Conservation (phyloP, 331 rosid species). For the Rosa hybrid region DNA sequence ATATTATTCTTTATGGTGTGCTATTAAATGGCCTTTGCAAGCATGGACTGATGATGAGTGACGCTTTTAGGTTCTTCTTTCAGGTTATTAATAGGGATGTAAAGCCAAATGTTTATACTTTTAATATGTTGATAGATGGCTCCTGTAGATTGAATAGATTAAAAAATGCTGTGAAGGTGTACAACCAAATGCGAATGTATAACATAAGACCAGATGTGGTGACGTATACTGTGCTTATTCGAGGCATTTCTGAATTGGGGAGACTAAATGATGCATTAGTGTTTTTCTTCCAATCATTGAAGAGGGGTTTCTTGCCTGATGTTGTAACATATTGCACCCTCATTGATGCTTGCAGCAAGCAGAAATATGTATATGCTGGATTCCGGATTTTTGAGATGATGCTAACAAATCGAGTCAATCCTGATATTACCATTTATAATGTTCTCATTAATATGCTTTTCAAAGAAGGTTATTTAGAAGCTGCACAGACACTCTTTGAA, state of each 20-base stretch:
- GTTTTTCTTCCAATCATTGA: conserved; percentile 35
- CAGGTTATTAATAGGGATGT: conserved; percentile 24
- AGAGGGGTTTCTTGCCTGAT: conserved; percentile 26
- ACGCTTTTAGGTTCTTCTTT: conserved; percentile 33
- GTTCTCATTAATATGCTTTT: conserved; percentile 23
- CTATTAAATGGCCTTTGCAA: conserved; percentile 35
- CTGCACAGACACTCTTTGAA: conserved; percentile 20
- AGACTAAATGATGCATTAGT: conserved; percentile 25
- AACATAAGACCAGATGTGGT: conserved; percentile 28
- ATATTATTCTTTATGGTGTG: conserved; percentile 23
- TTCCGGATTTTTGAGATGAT: conserved; percentile 22
- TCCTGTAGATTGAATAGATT: conserved; percentile 31
- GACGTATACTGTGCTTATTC: conserved; percentile 29
- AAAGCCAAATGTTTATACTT: conserved; percentile 27
- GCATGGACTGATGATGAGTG: conserved; percentile 25
- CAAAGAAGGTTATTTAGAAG: conserved; percentile 21
- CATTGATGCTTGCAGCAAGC: conserved; percentile 32
- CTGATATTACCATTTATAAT: conserved; percentile 36
- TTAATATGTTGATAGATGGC: conserved; percentile 37
- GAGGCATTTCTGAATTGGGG: conserved; percentile 27
- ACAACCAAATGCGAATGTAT: conserved; percentile 21
- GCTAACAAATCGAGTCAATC: conserved; percentile 25
- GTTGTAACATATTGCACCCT: conserved; percentile 28
- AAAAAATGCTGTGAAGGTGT: conserved; percentile 28
- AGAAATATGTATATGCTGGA: background rate